Evolutionary conservation across 1,284 basidiomycete genomes (phyloP), one percentile per base, ranked within the genome.

Genomic region (Heterobasidion parviporum): DNA sequence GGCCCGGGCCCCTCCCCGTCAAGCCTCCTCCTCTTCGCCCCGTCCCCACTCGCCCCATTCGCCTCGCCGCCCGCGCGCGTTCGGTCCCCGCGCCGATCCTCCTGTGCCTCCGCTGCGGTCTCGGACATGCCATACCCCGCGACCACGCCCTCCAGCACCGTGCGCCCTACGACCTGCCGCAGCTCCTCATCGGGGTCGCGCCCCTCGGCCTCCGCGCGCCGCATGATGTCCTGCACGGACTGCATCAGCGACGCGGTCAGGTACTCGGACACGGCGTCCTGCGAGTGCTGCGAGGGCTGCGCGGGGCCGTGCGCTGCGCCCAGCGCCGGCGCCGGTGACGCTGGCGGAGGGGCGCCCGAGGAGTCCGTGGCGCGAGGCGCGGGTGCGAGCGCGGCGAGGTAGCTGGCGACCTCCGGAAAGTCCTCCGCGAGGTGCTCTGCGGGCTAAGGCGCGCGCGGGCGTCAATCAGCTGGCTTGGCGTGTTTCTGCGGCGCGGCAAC

Each of bases 361-460:
- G 41, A 5, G 8, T 15, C 14, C 20, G 47, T 49, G 41, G 55
- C 45, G 52, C 62, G 52, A 53, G 55, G 49, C 26, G 61, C 62
- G 20, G 63, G 59, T 50, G n/a, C 51, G 20, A 61, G 49, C n/a
- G 55, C 53, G 18, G 66, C 59, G n/a, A 96, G 76, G 71, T 85
- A 93, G 8, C 73, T 71, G 1, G 91, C 77, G 45, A 95, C 82
- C 50, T 84, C 78, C n/a, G 87, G 87, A 65, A 87, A 89, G 47
- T 95, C 92, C 63, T 93, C 88, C 45, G 74, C 71, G 2, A 94
- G 77, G 63, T 84, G 76, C 47, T 88, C 81, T 58, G 86, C 85
- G 8, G 92, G 85, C 91, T 94, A 62, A 33, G 44, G 33, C 16
- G 26, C 26, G 26, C 26, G 26, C 26, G 26, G 26, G 26, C 26